These are phyloP conservation scores for Ophiostoma sp. DNA, from an alignment of 2,329 filamentous ascomycete species.

Conservation along the genomic window DNA sequence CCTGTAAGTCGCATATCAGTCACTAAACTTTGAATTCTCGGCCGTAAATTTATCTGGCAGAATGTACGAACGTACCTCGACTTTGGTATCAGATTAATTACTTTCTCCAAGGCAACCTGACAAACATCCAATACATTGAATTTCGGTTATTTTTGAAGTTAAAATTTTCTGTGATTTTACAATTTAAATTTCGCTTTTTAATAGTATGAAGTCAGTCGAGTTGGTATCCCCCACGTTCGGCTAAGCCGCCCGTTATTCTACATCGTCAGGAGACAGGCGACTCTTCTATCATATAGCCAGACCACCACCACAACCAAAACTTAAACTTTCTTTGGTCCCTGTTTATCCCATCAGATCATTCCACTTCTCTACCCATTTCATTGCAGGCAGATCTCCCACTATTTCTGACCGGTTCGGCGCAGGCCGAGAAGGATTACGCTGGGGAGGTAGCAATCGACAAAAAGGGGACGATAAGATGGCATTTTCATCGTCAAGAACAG, in stretches of 20 bases:
- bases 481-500: neutral
- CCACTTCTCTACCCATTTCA: neutral
- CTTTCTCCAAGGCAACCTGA: neutral
- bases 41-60: too few species aligned
- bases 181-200: too few species aligned
- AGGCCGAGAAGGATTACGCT: neutral
- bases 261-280: neutral
- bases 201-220: too few species aligned
- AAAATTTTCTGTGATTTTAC: too few species aligned
- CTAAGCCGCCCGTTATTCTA: neutral
- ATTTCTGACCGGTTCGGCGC: neutral
- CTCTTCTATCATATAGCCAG: neutral
- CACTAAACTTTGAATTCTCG: neutral
- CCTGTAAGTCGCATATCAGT: neutral
- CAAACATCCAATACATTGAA: too few species aligned
- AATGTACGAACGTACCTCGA: too few species aligned
- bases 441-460: neutral
- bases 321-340: neutral
- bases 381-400: neutral
- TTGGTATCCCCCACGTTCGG: neutral
- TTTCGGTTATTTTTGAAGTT: too few species aligned
- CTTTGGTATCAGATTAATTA: too few species aligned
- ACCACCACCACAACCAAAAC: neutral
- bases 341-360: neutral
- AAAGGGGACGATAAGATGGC: neutral